Evolutionary conservation across 2,329 filamentous ascomycete genomes (phyloP).

Genomic region (Trichoderma afroharzianum): DNA sequence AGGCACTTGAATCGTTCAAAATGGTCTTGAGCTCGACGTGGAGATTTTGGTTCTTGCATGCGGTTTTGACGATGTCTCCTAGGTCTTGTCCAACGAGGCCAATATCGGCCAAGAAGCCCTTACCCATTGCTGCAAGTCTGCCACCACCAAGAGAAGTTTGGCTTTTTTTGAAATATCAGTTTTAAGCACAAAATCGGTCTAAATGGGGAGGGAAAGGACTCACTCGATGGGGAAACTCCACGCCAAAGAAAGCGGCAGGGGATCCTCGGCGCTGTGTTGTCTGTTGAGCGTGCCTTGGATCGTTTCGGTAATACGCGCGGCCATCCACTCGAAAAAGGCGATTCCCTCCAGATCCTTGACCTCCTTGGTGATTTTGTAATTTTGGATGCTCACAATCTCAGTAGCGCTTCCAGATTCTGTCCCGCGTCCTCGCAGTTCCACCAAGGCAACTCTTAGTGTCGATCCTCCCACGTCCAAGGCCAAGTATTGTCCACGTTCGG

Average conservation of each 20-base stretch:
- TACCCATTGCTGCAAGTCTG: slow-evolving; percentile 60
- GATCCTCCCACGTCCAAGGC: slow-evolving; percentile 68
- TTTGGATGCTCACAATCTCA: slow-evolving; percentile 52
- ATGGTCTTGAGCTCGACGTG: slow-evolving; percentile 57
- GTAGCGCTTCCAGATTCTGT: slow-evolving; percentile 38
- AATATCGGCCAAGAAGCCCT: slow-evolving; percentile 58
- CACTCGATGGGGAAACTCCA: slow-evolving; percentile 71
- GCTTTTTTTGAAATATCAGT: slow-evolving; percentile 33
- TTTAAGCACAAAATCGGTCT: neutral
- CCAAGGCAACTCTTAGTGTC: slow-evolving; percentile 61
- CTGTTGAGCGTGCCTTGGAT: slow-evolving; percentile 43
- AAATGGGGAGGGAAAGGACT: slow-evolving; percentile 27
- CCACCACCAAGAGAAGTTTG: slow-evolving; percentile 62
- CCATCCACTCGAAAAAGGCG: slow-evolving; percentile 67
- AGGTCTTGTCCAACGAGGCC: slow-evolving; percentile 58
- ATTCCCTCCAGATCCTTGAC: slow-evolving; percentile 57
- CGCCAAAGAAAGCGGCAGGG: slow-evolving; percentile 58
- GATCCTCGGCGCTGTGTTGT: slow-evolving; percentile 35
- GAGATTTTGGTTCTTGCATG: slow-evolving; percentile 50
- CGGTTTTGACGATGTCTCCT: slow-evolving; percentile 53
- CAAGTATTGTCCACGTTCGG: slow-evolving; percentile 57
- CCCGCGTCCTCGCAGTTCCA: slow-evolving; percentile 52
- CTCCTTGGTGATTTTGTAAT: slow-evolving; percentile 53
- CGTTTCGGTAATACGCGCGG: slow-evolving; percentile 55
- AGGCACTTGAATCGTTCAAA: slow-evolving; percentile 65